phyloP scores from a whole-genome alignment of 768 basidiomycete species.

The Thelephora ganbajun region DNA sequence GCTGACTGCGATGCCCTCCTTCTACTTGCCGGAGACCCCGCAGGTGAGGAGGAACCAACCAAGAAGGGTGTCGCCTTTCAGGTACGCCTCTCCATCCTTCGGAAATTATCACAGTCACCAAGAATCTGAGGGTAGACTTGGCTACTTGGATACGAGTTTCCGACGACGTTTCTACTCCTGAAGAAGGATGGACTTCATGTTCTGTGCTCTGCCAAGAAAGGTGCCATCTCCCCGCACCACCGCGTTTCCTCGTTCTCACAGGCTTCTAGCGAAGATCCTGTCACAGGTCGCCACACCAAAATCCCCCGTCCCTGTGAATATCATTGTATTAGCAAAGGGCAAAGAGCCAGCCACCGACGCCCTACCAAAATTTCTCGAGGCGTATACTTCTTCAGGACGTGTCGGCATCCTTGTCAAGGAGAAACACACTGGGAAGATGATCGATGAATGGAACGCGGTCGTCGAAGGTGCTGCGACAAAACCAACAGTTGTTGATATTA shows the following conservation, averaged over 20 bases:
- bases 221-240: slow-evolving; percentile 23
- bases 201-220: slow-evolving; percentile 81
- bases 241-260: slow-evolving; percentile 2
- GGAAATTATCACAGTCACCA: not conserved
- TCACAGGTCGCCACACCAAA: slow-evolving; percentile 55
- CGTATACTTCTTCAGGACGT: slow-evolving; percentile 45
- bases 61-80: slow-evolving; percentile 87
- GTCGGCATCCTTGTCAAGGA: slow-evolving; percentile 78
- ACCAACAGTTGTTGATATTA: slow-evolving; percentile 71
- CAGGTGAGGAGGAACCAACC: slow-evolving; percentile 78
- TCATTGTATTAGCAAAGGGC: slow-evolving; percentile 63
- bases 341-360: slow-evolving; percentile 71
- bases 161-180: slow-evolving; percentile 82
- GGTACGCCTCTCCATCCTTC: slow-evolving; percentile 28
- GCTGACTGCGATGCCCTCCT: slow-evolving; percentile 56
- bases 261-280: slow-evolving; percentile 62
- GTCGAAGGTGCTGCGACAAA: slow-evolving; percentile 39
- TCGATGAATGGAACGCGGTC: slow-evolving; percentile 72
- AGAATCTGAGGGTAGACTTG: slow-evolving; percentile 52
- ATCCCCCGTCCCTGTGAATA: slow-evolving; percentile 52
- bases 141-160: slow-evolving; percentile 96
- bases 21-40: slow-evolving; percentile 64
- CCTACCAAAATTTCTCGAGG: slow-evolving; percentile 49
- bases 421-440: slow-evolving; percentile 69
- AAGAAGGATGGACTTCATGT: slow-evolving; percentile 64